Evolutionary conservation across 345 rosid genomes (phyloP).

Genomic region (Cochlearia excelsa): DNA sequence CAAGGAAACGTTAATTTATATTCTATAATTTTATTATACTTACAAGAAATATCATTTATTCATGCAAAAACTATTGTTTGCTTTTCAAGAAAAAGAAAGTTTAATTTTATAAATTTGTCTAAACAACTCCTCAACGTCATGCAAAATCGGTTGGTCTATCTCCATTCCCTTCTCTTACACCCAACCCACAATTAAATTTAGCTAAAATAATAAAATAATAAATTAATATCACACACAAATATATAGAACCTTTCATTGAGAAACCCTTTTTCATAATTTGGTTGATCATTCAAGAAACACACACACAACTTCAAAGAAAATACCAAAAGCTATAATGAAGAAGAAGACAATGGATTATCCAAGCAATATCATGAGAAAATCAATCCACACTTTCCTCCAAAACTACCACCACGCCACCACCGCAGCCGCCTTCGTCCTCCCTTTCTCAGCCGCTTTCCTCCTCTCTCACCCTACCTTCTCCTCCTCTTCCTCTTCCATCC

Average conservation of each 20-base stretch:
- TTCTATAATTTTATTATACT: background rate
- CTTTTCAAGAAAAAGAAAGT: too few species aligned
- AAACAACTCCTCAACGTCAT: background rate
- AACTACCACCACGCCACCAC: background rate
- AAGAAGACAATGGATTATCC: background rate
- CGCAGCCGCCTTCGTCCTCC: background rate
- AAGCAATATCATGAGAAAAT: background rate
- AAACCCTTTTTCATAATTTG: background rate
- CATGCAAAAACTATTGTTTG: background rate
- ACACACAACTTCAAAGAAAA: background rate
- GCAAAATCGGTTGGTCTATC: background rate
- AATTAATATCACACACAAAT: too few species aligned
- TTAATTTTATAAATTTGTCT: background rate
- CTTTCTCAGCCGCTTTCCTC: background rate
- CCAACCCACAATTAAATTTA: background rate
- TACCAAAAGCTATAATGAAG: background rate
- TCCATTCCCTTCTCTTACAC: background rate
- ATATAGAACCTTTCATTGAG: background rate
- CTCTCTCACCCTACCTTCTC: background rate
- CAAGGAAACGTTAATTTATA: background rate
- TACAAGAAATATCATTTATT: background rate
- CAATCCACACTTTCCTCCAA: background rate
- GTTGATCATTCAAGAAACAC: background rate
- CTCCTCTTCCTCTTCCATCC: background rate
- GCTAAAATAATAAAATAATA: background rate